Conservation (phyloP, 805 yeast species). For the Lipomyces orientalis region DNA sequence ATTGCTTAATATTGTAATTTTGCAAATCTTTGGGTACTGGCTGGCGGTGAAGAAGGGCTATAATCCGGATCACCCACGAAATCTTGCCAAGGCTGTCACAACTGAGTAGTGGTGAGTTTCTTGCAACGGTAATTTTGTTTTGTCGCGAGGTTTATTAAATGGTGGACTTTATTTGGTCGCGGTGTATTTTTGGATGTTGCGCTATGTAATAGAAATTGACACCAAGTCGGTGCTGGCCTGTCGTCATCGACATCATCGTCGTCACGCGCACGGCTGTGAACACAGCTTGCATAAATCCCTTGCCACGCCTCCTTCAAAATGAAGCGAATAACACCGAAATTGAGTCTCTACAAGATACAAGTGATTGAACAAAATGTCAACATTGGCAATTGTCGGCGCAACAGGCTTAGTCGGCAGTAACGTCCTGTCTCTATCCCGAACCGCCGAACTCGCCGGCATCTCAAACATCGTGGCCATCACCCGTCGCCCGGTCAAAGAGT, state of each 20-base stretch:
- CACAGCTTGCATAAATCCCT: background rate
- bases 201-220: background rate
- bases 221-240: background rate
- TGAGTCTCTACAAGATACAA: background rate
- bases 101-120: conserved; percentile 64
- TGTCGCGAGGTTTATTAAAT: background rate
- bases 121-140: background rate
- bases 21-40: conserved; percentile 97
- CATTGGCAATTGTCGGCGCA: conserved; percentile 58
- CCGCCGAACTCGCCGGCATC: conserved; percentile 52
- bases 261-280: background rate
- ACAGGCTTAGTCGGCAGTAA: conserved; percentile 78
- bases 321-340: background rate
- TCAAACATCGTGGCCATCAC: conserved; percentile 47
- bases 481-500: conserved; percentile 25
- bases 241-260: background rate
- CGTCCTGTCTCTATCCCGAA: conserved; percentile 54
- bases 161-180: background rate
- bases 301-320: background rate
- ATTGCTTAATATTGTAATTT: conserved; percentile 86
- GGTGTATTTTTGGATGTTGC: background rate
- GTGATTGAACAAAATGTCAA: conserved; percentile 11
- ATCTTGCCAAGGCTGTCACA: conserved; percentile 97
- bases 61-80: conserved; percentile 98
- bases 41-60: conserved; percentile 92